These are phyloP conservation scores for Flaveria linearis DNA, from an alignment of 129 eudicot species.

Conservation along the genomic window DNA sequence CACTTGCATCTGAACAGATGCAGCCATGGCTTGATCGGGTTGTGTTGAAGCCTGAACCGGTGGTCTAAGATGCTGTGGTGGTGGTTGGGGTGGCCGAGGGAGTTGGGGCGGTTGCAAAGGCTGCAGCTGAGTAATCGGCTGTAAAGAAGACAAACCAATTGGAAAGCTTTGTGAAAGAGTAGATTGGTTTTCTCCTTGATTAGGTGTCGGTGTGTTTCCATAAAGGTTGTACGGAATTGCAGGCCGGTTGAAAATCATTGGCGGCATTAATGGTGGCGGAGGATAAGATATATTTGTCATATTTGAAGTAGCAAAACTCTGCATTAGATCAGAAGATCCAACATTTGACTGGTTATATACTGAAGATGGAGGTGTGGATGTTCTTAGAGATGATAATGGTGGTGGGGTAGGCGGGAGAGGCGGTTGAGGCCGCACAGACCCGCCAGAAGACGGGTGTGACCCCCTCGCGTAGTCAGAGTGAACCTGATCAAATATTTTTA, in stretches of 20 bases:
- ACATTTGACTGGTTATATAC: constrained; percentile 53
- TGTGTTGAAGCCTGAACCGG: constrained; percentile 61
- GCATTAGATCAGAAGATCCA: constrained; percentile 54
- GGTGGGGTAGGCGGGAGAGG: constrained; percentile 98
- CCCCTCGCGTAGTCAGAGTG: constrained; percentile 55
- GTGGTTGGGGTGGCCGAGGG: constrained; percentile 63
- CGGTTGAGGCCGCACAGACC: constrained; percentile 74
- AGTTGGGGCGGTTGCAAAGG: constrained; percentile 88
- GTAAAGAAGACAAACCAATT: constrained; percentile 36
- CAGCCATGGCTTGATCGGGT: constrained; percentile 55
- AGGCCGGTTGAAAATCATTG: constrained; percentile 66
- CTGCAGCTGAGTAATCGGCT: constrained; percentile 66
- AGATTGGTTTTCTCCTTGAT: constrained; percentile 54
- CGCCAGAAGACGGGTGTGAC: constrained; percentile 58
- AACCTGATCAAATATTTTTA: constrained; percentile 49
- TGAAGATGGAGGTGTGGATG: constrained; percentile 58
- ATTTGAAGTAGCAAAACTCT: constrained; percentile 37
- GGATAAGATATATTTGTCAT: constrained; percentile 55
- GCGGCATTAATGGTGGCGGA: constrained; percentile 54
- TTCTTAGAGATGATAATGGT: constrained; percentile 49
- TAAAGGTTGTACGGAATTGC: constrained; percentile 50
- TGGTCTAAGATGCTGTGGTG: constrained; percentile 78
- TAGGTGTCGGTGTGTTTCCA: constrained; percentile 44
- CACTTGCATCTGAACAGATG: constrained; percentile 55
- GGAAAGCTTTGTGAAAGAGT: constrained; percentile 54